phyloP scores from a whole-genome alignment of 2,329 filamentous ascomycete genomes.

The Dactylellina haptotyla region DNA sequence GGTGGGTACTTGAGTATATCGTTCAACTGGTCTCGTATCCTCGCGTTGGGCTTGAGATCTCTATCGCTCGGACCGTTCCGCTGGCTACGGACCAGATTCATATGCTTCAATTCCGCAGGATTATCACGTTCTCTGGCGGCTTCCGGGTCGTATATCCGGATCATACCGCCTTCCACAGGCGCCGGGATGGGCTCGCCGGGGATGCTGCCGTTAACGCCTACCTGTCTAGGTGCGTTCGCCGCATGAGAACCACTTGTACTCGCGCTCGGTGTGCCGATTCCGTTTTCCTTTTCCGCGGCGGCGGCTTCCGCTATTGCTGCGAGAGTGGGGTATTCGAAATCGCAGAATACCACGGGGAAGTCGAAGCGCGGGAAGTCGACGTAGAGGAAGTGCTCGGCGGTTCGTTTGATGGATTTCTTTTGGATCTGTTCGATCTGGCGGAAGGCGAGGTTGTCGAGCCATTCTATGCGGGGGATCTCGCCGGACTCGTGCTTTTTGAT shows the following conservation, averaged over 20 bases:
- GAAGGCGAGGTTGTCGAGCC: conserved; percentile 95
- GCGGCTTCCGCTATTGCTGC: conserved; percentile 29
- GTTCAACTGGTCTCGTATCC: conserved; percentile 93
- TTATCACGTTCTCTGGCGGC: conserved; percentile 83
- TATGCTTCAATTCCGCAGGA: conserved; percentile 93
- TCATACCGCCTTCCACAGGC: conserved; percentile 69
- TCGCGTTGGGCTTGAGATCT: conserved; percentile 94
- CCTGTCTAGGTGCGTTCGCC: conserved; percentile 58
- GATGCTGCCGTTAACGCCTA: conserved; percentile 14
- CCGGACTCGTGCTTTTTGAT: conserved; percentile 99
- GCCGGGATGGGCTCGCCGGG: conserved; percentile 45
- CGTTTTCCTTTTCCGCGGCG: conserved; percentile 26
- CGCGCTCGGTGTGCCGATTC: conserved; percentile 34
- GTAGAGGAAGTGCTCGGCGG: conserved; percentile 79
- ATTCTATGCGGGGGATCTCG: conserved; percentile 90
- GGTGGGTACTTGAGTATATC: conserved; percentile 90
- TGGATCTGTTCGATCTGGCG: conserved; percentile 82
- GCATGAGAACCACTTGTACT: conserved; percentile 63
- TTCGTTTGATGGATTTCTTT: conserved; percentile 61
- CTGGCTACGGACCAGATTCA: conserved; percentile 88
- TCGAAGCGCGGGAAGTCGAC: conserved; percentile 94
- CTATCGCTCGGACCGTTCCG: conserved; percentile 94
- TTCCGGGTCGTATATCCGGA: conserved; percentile 93
- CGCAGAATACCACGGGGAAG: conserved; percentile 92
- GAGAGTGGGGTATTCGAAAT: conserved; percentile 76